Percentiles rank a stretch among this genome's conserved stretches.
These are phyloP conservation scores for Hygrocybe coccinea DNA, from an alignment of 768 basidiomycete genomes.

Conservation along the genomic window DNA sequence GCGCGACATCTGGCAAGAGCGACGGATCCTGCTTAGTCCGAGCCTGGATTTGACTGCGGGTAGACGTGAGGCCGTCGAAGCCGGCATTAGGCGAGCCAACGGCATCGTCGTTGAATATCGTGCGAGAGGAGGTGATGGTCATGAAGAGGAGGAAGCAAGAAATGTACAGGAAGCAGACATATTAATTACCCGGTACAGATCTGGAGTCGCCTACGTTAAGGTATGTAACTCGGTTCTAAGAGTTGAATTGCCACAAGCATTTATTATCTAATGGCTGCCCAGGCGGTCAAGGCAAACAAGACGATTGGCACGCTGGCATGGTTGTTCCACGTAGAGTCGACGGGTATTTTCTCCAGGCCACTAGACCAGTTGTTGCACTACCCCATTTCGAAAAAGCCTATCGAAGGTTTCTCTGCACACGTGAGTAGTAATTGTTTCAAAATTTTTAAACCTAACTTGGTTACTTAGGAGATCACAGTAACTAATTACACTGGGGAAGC, in stretches of 20 bases:
- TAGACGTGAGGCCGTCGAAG: slow-evolving; percentile 51
- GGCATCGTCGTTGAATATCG: slow-evolving; percentile 41
- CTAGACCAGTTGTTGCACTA: slow-evolving; percentile 80
- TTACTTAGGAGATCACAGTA: slow-evolving; percentile 64
- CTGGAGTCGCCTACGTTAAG: slow-evolving; percentile 64
- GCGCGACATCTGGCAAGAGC: slow-evolving; percentile 51
- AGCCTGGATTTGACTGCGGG: slow-evolving; percentile 50
- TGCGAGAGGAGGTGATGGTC: slow-evolving; percentile 21
- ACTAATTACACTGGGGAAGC: slow-evolving; percentile 87
- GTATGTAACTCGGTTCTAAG: slow-evolving; percentile 34
- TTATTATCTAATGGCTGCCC: too few relatives aligned
- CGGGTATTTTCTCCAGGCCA: slow-evolving; percentile 56
- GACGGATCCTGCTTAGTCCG: slow-evolving; percentile 56
- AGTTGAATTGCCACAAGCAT: too few relatives aligned
- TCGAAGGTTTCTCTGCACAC: slow-evolving; percentile 55
- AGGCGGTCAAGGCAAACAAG: slow-evolving; percentile 59
- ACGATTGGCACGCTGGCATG: slow-evolving; percentile 77
- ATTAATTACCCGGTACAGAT: slow-evolving; percentile 63
- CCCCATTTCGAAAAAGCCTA: slow-evolving; percentile 60
- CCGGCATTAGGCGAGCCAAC: slow-evolving; percentile 57
- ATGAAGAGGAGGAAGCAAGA: slow-evolving; percentile 33
- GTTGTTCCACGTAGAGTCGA: slow-evolving; percentile 74
- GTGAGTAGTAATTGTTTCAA: slow-evolving; percentile 37
- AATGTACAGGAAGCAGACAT: slow-evolving; percentile 57
- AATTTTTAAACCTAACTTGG: slow-evolving; percentile 6